These are phyloP conservation scores for Exophiala calicioides DNA, from an alignment of 2,329 filamentous ascomycete genomes.

Conservation along the genomic window DNA sequence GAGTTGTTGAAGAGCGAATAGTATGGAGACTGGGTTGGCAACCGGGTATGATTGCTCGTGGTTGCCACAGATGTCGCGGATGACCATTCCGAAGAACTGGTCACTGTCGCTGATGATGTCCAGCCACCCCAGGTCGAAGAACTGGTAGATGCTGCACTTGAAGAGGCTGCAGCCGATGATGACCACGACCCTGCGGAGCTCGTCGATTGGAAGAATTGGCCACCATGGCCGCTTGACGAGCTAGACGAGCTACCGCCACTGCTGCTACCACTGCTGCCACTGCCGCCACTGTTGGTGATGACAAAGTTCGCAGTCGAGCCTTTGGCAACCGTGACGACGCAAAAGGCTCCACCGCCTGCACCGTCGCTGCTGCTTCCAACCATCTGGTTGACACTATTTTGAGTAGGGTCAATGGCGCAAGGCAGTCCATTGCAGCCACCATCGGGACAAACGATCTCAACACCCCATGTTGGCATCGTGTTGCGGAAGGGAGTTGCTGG, in stretches of 20 bases:
- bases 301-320: conserved; percentile 69
- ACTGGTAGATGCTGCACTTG: conserved; percentile 34
- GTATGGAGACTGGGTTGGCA: conserved; percentile 19
- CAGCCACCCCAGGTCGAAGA: conserved; percentile 26
- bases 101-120: conserved; percentile 19
- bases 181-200: conserved; percentile 25
- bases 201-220: conserved; percentile 13
- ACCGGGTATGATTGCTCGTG: conserved; percentile 2
- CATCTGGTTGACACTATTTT: conserved; percentile 59
- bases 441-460: conserved; percentile 69
- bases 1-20: conserved; percentile 23
- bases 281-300: conserved; percentile 52
- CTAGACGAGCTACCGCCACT: background rate
- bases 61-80: conserved; percentile 6
- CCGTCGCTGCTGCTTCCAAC: conserved; percentile 59
- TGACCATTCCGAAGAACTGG: conserved; percentile 15
- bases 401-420: conserved; percentile 67
- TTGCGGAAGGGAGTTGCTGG: conserved; percentile 54
- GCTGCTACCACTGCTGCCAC: conserved; percentile 35
- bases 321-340: conserved; percentile 72
- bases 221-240: conserved; percentile 9
- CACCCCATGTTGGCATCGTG: conserved; percentile 64
- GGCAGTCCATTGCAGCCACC: conserved; percentile 71
- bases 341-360: conserved; percentile 70
- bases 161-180: conserved; percentile 17